Evolutionary conservation across 1,139 yeast genomes (phyloP).

Genomic region (Pichia inconspicua): DNA sequence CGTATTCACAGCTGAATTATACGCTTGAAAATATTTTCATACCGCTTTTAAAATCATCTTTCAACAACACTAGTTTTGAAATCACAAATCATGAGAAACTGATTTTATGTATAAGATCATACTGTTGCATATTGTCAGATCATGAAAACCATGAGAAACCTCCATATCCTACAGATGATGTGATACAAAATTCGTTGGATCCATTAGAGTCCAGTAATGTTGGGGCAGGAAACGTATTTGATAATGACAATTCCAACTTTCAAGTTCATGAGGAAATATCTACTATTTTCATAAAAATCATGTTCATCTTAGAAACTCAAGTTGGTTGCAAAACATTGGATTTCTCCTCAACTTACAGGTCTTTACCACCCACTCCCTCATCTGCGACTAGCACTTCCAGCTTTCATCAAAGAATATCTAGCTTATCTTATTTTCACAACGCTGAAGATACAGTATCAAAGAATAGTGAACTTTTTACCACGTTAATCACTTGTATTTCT

Average conservation of each 20-base stretch:
- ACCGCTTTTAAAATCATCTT: conserved; percentile 49
- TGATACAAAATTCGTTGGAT: conserved; percentile 31
- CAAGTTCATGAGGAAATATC: conserved; percentile 71
- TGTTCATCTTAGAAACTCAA: conserved; percentile 52
- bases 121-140: conserved; percentile 61
- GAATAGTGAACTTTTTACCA: conserved; percentile 58
- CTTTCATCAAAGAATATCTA: conserved; percentile 21
- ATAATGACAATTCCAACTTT: conserved; percentile 39
- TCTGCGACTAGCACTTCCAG: conserved; percentile 19
- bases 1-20: conserved; percentile 71
- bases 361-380: conserved; percentile 18
- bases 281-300: conserved; percentile 48
- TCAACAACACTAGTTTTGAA: conserved; percentile 53
- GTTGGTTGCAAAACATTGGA: conserved; percentile 39
- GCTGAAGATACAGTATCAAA: conserved; percentile 22
- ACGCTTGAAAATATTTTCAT: conserved; percentile 69
- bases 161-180: conserved; percentile 64
- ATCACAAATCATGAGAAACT: conserved; percentile 61
- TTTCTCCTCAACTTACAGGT: conserved; percentile 8
- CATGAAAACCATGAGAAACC: conserved; percentile 53
- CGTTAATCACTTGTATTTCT: conserved; percentile 41
- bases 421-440: conserved; percentile 22
- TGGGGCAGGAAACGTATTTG: conserved; percentile 28
- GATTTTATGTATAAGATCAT: conserved; percentile 62
- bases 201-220: conserved; percentile 26